phyloP scores from a whole-genome alignment of 2,329 filamentous ascomycete genomes.

The Phoma sp. region DNA sequence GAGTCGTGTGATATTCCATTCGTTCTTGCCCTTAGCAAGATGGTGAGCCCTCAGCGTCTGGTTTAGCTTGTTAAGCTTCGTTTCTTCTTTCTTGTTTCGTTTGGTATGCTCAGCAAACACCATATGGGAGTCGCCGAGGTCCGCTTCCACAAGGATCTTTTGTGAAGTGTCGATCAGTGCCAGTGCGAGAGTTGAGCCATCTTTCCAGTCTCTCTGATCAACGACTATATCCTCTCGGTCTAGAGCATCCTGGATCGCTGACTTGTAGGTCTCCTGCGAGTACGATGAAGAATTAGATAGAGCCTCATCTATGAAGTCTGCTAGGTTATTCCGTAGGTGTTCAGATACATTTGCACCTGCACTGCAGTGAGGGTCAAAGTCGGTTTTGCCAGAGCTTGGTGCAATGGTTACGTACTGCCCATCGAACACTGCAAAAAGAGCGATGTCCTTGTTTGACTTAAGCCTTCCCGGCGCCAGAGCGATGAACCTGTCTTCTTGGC shows the following conservation, averaged over 20 bases:
- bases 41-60: slow-evolving; percentile 12
- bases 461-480: slow-evolving; percentile 25
- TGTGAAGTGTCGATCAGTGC: slow-evolving; percentile 32
- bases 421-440: slow-evolving; percentile 33
- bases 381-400: background rate
- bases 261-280: slow-evolving; percentile 28
- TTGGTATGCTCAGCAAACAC: slow-evolving; percentile 22
- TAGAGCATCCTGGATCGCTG: slow-evolving; percentile 32
- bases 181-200: slow-evolving; percentile 34
- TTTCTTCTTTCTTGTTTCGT: slow-evolving; percentile 13
- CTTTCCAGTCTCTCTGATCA: slow-evolving; percentile 24
- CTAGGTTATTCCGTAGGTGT: slow-evolving; percentile 25
- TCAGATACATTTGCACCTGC: slow-evolving; percentile 28
- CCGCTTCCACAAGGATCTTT: slow-evolving; percentile 29
- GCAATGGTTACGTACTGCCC: slow-evolving; percentile 29
- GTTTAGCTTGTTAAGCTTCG: slow-evolving; percentile 13
- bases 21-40: slow-evolving; percentile 16
- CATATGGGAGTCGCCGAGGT: slow-evolving; percentile 34
- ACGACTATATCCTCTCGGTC: slow-evolving; percentile 28
- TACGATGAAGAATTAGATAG: slow-evolving; percentile 21
- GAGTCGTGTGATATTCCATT: slow-evolving; percentile 28
- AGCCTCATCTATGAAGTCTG: slow-evolving; percentile 28
- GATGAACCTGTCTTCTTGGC: slow-evolving; percentile 35
- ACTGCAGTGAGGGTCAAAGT: slow-evolving; percentile 18
- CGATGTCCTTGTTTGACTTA: slow-evolving; percentile 32